Evolutionary conservation across 179 eudicot species (phyloP).

Genomic region (Beta lomatogona): DNA sequence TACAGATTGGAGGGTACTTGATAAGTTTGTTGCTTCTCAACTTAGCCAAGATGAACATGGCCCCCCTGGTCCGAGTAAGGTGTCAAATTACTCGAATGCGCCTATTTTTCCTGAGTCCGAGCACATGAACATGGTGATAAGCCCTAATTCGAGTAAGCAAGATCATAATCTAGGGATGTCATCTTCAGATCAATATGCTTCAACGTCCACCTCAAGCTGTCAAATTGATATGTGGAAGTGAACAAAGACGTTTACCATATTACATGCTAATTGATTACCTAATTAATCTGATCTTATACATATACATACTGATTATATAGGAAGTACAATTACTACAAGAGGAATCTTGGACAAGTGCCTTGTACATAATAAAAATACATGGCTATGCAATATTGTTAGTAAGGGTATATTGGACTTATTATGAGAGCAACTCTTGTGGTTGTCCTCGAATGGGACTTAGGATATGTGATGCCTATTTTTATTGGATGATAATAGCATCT

Average conservation of each 20-base stretch:
- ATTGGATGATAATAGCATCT: constrained; percentile 19
- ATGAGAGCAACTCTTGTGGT: constrained; percentile 20
- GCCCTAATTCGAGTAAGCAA: constrained; percentile 36
- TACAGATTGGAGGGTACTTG: constrained; percentile 79
- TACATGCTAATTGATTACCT: constrained; percentile 26
- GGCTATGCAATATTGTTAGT: constrained; percentile 22
- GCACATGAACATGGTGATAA: constrained; percentile 36
- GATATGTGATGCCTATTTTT: constrained; percentile 29
- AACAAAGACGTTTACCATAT: constrained; percentile 11
- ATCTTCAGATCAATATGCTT: constrained; percentile 47
- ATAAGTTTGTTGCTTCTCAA: constrained; percentile 81
- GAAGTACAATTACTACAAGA: constrained; percentile 24
- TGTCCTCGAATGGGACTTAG: constrained; percentile 21
- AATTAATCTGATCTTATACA: constrained; percentile 34
- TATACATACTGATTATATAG: constrained; percentile 35
- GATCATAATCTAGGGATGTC: constrained; percentile 23
- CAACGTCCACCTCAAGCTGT: constrained; percentile 49
- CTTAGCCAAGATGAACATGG: constrained; percentile 62
- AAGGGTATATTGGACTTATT: constrained; percentile 23
- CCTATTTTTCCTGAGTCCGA: constrained; percentile 39
- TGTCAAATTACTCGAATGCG: constrained; percentile 35
- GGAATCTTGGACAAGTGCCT: constrained; percentile 35
- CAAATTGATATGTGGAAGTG: constrained; percentile 68
- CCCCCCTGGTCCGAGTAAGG: constrained; percentile 35
- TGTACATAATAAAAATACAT: constrained; percentile 39